A percentile compares a stretch with the other conserved stretches of the same genome.
phyloP scores from a whole-genome alignment of 2,329 filamentous ascomycete species.

The Arthrobotrys musiformis region DNA sequence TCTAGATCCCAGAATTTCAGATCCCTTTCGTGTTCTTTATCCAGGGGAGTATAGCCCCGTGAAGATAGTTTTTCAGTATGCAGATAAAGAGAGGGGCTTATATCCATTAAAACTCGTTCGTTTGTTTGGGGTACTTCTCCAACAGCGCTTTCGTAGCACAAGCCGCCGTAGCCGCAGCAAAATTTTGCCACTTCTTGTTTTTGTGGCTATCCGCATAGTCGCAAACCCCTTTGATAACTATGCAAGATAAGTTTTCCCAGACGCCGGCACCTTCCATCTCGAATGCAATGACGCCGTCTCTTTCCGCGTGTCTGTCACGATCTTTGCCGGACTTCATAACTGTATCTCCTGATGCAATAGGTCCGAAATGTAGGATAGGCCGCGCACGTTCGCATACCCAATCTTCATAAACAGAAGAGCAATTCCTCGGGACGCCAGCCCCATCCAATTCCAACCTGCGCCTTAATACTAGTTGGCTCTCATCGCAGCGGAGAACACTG shows the following conservation, averaged over 20 bases:
- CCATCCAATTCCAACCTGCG: background rate
- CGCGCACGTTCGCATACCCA: background rate
- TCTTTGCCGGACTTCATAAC: slow-evolving; percentile 63
- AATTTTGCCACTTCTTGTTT: slow-evolving; percentile 62
- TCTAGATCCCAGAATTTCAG: too few species aligned
- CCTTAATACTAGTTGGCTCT: slow-evolving; percentile 14
- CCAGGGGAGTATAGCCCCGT: too few species aligned
- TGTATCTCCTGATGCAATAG: slow-evolving; percentile 63
- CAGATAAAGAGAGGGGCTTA: too few species aligned
- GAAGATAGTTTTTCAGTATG: too few species aligned
- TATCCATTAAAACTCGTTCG: too few species aligned
- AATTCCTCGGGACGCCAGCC: background rate
- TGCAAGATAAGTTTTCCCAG: slow-evolving; percentile 58
- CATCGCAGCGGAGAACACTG: slow-evolving; percentile 54
- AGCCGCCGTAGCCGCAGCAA: slow-evolving; percentile 63
- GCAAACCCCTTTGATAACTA: slow-evolving; percentile 62
- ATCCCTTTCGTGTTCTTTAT: too few species aligned
- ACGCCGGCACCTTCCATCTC: slow-evolving; percentile 62
- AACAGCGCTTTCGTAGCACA: slow-evolving; percentile 60
- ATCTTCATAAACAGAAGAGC: background rate
- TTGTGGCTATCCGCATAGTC: slow-evolving; percentile 64
- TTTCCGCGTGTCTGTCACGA: slow-evolving; percentile 61
- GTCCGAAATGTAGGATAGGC: slow-evolving; percentile 62
- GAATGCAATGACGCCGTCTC: slow-evolving; percentile 60
- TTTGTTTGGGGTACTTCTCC: background rate